Base-by-base conservation (phyloP, 2,329 filamentous ascomycete species). In the Verruconis gallopava region DNA sequence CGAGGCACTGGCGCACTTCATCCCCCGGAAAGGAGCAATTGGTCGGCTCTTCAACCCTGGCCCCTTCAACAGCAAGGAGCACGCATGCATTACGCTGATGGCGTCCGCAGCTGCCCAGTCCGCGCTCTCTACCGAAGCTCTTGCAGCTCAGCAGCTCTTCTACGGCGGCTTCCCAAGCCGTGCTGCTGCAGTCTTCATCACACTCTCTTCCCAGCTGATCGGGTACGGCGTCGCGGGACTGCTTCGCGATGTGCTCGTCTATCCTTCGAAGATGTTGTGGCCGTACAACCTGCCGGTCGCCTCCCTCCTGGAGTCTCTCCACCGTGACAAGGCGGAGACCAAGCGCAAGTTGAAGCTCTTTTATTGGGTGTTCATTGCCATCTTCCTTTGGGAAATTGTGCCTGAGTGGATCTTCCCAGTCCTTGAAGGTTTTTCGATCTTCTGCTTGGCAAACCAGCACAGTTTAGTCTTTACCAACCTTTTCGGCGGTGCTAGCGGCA, bases 21-120 rank as follows among this genome's bases (percentile, higher is more conserved):
- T 67, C 15, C 63, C 65, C 1, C 53, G 53, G 6, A 52, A 50
- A 36, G 59, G 56, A 9, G 32, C 47, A 6, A 42, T 64, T 34
- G 57, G 58, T 4, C 49, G 53, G 2, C 63, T 54, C 34, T 42
- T 65, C n/a, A 66, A 66, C 21, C 63, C 63, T 3, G 49, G 51
- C 15, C 56, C 61, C 2, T 61, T 60, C 50, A 61, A 61, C 40
- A 42, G 36, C n/a, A 61, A 60, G 38, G 57, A 60, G 44, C 56
- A 60, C 47, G 50, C 48, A 3, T 47, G 50, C 1, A 53, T 56
- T 28, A 36, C 40, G 4, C 12, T 48, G 21, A 48, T 49, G 43
- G 42, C 44, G 5, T 43, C 44, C 4, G 40, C 47, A 12, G 40
- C 47, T 4, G 14, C 44, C 9, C 34, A 45, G 14, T 30, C 43